Evolutionary conservation across 257 asterid species (phyloP).

Genomic region (Scutellaria minor): DNA sequence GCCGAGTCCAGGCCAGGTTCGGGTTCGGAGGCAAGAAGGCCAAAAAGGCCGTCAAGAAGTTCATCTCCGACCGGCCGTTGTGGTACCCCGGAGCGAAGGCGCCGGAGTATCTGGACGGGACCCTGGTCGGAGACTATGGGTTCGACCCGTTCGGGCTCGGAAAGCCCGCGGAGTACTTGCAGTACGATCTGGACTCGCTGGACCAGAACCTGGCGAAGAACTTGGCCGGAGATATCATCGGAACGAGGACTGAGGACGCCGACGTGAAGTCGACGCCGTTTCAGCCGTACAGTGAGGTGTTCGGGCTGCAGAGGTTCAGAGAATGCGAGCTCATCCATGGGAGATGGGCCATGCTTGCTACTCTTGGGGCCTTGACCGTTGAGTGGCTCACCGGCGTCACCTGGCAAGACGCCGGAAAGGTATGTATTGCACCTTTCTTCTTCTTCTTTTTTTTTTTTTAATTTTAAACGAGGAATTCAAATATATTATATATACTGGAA

Average conservation of each 20-base stretch:
- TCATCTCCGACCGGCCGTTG: conserved; percentile 65
- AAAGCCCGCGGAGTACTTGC: conserved; percentile 92
- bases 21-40: conserved; percentile 67
- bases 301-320: conserved; percentile 88
- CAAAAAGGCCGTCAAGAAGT: conserved; percentile 47
- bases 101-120: conserved; percentile 84
- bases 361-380: conserved; percentile 87
- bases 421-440: conserved; percentile 6
- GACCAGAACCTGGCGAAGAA: conserved; percentile 95
- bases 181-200: conserved; percentile 79
- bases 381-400: conserved; percentile 97
- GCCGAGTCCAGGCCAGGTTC: conserved; percentile 75
- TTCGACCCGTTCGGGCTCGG: conserved; percentile 95
- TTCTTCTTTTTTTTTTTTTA: not conserved
- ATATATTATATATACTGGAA: no score
- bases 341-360: conserved; percentile 97
- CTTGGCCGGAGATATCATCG: conserved; percentile 71
- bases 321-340: conserved; percentile 98
- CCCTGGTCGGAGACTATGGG: conserved; percentile 89
- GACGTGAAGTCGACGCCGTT: conserved; percentile 88
- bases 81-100: conserved; percentile 92
- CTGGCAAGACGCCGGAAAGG: conserved; percentile 99
- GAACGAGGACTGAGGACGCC: conserved; percentile 70
- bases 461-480: no score
- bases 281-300: conserved; percentile 88